These are phyloP conservation scores for Ilex asprella DNA, from an alignment of 257 asterid species.

Conservation along the genomic window DNA sequence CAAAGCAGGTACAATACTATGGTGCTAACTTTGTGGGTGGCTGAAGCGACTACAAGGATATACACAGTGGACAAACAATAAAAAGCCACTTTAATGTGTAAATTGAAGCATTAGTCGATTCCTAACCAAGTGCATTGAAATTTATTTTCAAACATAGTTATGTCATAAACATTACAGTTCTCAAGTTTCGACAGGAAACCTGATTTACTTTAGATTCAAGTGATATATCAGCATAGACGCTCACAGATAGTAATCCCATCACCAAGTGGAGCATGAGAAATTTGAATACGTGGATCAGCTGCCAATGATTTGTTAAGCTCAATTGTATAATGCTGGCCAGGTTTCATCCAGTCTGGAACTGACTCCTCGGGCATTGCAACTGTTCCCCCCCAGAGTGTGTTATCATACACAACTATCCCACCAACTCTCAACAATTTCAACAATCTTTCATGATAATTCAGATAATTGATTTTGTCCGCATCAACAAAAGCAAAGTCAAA, in stretches of 20 bases:
- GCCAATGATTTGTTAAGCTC: slow-evolving; percentile 40
- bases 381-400: slow-evolving; percentile 48
- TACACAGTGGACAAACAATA: too few species aligned
- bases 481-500: slow-evolving; percentile 57
- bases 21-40: too few species aligned
- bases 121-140: not conserved
- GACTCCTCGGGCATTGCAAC: slow-evolving; percentile 27
- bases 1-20: not conserved
- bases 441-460: slow-evolving; percentile 43
- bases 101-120: too few species aligned
- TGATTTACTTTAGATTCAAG: not conserved
- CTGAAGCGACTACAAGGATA: too few species aligned
- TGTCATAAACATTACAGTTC: not conserved
- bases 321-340: slow-evolving; percentile 2
- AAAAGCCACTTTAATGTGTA: too few species aligned
- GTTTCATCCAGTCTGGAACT: slow-evolving; percentile 10
- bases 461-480: slow-evolving; percentile 37
- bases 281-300: slow-evolving; percentile 33
- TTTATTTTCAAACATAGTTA: too few species aligned
- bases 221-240: slow-evolving; percentile 10
- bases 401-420: slow-evolving; percentile 44
- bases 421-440: slow-evolving; percentile 41
- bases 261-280: slow-evolving; percentile 44
- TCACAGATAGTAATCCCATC: slow-evolving; percentile 51
- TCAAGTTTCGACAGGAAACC: not conserved